Base-by-base conservation (phyloP, 352 stramenopile genomes). In the Elongisporangium undulatum region DNA sequence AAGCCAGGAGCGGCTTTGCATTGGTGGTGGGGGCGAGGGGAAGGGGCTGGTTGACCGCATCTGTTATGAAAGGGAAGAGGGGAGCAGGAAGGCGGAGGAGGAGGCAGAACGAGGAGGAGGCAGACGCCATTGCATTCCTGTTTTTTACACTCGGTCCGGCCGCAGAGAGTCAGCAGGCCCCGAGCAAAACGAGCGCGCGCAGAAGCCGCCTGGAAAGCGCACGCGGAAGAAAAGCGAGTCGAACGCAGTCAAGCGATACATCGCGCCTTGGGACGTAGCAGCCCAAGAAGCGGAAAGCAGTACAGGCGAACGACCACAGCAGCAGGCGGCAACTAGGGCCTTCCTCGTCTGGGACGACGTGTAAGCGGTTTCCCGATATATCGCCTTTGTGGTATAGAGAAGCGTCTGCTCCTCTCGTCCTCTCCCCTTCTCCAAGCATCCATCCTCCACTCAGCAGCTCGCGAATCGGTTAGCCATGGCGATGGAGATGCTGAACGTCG, bases 401-500 rank as follows among this genome's bases (percentile, higher is more conserved):
- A 45, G 34, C 34, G 34, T 45, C 34, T 12, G 34, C 34, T 45
- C 34, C 13, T 45, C 34, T 45, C 34, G 34, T 45, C 34, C 34
- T 45, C 34, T 45, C 34, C 34, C 13, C 34, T 45, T 12, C 34
- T 17, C 34, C 34, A 45, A 45, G 34, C 10, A 45, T 45, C 34
- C 13, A 45, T 12, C 7, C 12, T 45, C 34, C 34, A 45, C 34
- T 45, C 34, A 17, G 10, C 5, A 45, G 10, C 34, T 45, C 34
- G 34, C 34, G 7, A 45, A 45, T 45, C 34, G 34, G 34, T 17
- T 17, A 45, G 69, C 57, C 12, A 21, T 68, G 17, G 69, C 64
- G 53, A 79, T 82, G 57, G 65, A 69, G 1, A 66, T 69, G 19
- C 70, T 92, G 12, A 89, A 92, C 61, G 76, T 92, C 51, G 80